These are phyloP conservation scores for Fusarium temperatum DNA, from an alignment of 2,329 filamentous ascomycete genomes.

Conservation along the genomic window DNA sequence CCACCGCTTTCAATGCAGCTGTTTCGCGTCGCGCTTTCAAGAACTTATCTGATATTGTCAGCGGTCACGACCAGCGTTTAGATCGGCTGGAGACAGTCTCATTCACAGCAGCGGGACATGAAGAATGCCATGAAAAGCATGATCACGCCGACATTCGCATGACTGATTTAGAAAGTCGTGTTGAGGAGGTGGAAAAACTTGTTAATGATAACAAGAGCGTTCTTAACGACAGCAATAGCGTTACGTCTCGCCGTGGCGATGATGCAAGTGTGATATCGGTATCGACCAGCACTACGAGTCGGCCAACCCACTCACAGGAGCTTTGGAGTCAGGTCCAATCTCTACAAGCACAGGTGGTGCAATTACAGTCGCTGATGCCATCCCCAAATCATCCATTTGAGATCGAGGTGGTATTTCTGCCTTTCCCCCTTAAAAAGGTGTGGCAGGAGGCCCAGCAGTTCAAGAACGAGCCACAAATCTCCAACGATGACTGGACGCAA, in stretches of 20 bases:
- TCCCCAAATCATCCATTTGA: slow-evolving; percentile 73
- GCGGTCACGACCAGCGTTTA: slow-evolving; percentile 70
- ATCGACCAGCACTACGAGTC: slow-evolving; percentile 53
- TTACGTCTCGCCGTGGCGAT: slow-evolving; percentile 50
- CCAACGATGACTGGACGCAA: slow-evolving; percentile 65
- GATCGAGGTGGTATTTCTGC: slow-evolving; percentile 79
- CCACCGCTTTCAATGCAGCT: slow-evolving; percentile 28
- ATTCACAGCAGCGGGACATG: slow-evolving; percentile 71
- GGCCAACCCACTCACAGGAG: slow-evolving; percentile 54
- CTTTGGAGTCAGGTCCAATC: slow-evolving; percentile 60
- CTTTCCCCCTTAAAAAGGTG: slow-evolving; percentile 68
- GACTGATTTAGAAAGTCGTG: slow-evolving; percentile 72
- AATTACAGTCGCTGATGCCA: slow-evolving; percentile 70
- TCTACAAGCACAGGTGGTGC: slow-evolving; percentile 60
- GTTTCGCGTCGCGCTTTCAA: slow-evolving; percentile 52
- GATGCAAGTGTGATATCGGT: slow-evolving; percentile 60
- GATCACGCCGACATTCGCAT: slow-evolving; percentile 74
- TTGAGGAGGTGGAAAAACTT: slow-evolving; percentile 68
- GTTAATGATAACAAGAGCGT: slow-evolving; percentile 55
- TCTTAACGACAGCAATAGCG: slow-evolving; percentile 56
- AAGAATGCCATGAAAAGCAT: slow-evolving; percentile 74
- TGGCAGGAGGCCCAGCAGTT: slow-evolving; percentile 64
- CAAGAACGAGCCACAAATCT: slow-evolving; percentile 48
- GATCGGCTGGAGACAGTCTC: slow-evolving; percentile 76
- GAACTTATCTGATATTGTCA: slow-evolving; percentile 61